Conservation (phyloP, 192 early-diverging fungal species). For the Backusella tarrabulga region DNA sequence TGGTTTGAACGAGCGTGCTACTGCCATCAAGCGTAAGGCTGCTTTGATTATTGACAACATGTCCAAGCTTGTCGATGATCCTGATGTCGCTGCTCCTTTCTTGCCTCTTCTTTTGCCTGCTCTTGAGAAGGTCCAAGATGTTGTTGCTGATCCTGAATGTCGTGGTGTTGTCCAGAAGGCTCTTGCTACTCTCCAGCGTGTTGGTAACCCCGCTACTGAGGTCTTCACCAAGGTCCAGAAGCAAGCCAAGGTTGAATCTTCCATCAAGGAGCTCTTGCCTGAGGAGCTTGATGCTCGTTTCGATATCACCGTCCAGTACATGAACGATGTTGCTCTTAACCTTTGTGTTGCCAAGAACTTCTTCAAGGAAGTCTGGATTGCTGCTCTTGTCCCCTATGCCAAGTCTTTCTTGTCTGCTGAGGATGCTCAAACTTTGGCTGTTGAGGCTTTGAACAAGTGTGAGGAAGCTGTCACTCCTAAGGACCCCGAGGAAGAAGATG, state of each 20-base stretch:
- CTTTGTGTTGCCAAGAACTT: slow-evolving; percentile 65
- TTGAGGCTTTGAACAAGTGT: slow-evolving; percentile 45
- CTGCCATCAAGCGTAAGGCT: slow-evolving; percentile 70
- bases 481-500: slow-evolving; percentile 44
- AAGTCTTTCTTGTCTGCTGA: slow-evolving; percentile 53
- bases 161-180: slow-evolving; percentile 69
- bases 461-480: slow-evolving; percentile 43
- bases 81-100: slow-evolving; percentile 77
- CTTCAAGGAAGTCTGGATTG: slow-evolving; percentile 65
- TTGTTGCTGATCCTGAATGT: slow-evolving; percentile 76
- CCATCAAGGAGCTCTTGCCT: slow-evolving; percentile 53
- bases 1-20: slow-evolving; percentile 69
- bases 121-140: slow-evolving; percentile 74
- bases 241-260: slow-evolving; percentile 41
- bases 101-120: slow-evolving; percentile 75
- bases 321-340: slow-evolving; percentile 55
- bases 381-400: slow-evolving; percentile 56
- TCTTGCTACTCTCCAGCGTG: slow-evolving; percentile 64
- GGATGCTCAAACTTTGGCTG: slow-evolving; percentile 46
- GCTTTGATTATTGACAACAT: slow-evolving; percentile 89
- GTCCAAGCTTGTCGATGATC: slow-evolving; percentile 86
- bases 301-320: slow-evolving; percentile 51
- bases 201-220: slow-evolving; percentile 56
- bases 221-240: slow-evolving; percentile 54
- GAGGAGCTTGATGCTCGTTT: slow-evolving; percentile 49